Percentiles rank a stretch among this genome's conserved stretches.
Conservation (phyloP, 192 early-diverging fungal species). For the Entomortierella lignicola region DNA sequence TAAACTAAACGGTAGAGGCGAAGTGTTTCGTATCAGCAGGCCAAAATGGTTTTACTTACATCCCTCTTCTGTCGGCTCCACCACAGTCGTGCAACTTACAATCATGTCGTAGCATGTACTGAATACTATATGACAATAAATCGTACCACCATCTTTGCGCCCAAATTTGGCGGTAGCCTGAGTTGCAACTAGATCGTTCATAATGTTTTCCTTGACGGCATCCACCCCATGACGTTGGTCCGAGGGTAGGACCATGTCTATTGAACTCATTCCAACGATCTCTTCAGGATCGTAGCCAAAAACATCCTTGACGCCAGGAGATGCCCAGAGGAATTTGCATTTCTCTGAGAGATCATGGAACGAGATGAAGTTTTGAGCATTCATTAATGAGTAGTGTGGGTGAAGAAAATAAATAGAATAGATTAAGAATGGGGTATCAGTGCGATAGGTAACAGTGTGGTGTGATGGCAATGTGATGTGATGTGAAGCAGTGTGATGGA, state of each 20-base stretch:
- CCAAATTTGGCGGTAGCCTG: constrained; percentile 34
- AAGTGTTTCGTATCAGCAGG: not conserved
- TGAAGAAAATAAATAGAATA: not conserved
- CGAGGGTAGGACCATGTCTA: constrained; percentile 40
- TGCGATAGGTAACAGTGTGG: no score
- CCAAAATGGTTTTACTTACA: no score
- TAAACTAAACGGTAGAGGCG: not conserved
- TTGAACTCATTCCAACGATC: constrained; percentile 36
- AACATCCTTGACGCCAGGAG: constrained; percentile 46
- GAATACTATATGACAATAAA: not conserved
- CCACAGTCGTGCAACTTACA: constrained; percentile 2
- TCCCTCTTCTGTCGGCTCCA: not conserved
- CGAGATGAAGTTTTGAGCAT: constrained; percentile 41
- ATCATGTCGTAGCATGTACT: constrained; percentile 19
- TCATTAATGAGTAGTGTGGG: no score
- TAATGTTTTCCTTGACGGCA: constrained; percentile 41
- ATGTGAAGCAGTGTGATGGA: no score
- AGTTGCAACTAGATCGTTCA: constrained; percentile 44
- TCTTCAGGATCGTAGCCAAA: constrained; percentile 57
- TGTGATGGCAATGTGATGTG: no score
- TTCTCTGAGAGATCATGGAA: constrained; percentile 54
- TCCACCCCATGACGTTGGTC: constrained; percentile 16
- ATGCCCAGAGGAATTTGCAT: constrained; percentile 33
- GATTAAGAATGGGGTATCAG: no score
- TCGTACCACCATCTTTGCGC: constrained; percentile 28